These are phyloP conservation scores for Hyaloscypha hepaticicola DNA, from an alignment of 495 filamentous ascomycete genomes.

Conservation along the genomic window DNA sequence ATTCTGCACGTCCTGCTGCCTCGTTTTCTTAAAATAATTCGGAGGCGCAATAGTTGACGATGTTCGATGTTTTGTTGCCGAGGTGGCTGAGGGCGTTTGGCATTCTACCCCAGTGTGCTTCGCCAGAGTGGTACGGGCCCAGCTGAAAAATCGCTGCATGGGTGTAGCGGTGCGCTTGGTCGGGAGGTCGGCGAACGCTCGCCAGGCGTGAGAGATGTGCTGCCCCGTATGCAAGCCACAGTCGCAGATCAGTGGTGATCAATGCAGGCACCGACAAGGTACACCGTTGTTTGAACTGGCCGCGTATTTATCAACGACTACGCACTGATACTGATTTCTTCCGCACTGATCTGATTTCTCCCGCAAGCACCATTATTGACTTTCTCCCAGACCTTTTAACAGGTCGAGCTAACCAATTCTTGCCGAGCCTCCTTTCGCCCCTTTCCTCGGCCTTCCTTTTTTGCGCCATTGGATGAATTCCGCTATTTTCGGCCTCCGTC, in stretches of 20 bases:
- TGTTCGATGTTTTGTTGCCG: background rate
- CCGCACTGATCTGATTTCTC: background rate
- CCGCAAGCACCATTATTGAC: background rate
- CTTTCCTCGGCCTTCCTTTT: background rate
- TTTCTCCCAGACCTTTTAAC: background rate
- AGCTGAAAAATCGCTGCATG: constrained; percentile 10
- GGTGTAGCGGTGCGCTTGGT: too few species aligned
- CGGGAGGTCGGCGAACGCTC: background rate
- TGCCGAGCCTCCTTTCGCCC: background rate
- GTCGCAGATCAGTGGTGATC: constrained; percentile 13
- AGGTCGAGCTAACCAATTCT: background rate
- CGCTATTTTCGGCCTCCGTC: background rate
- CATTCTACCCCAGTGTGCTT: background rate
- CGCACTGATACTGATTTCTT: background rate
- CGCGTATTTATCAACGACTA: background rate
- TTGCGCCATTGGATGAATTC: background rate
- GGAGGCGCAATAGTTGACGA: background rate
- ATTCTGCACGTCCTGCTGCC: too few species aligned
- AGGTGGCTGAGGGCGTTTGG: constrained; percentile 13
- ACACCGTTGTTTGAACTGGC: background rate
- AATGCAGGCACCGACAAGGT: constrained; percentile 9
- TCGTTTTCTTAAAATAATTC: background rate
- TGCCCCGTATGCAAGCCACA: too few species aligned
- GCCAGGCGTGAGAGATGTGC: background rate
- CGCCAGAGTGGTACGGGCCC: too few species aligned